Conservation (phyloP, 768 basidiomycete genomes). For the Suillus cothurnatus region DNA sequence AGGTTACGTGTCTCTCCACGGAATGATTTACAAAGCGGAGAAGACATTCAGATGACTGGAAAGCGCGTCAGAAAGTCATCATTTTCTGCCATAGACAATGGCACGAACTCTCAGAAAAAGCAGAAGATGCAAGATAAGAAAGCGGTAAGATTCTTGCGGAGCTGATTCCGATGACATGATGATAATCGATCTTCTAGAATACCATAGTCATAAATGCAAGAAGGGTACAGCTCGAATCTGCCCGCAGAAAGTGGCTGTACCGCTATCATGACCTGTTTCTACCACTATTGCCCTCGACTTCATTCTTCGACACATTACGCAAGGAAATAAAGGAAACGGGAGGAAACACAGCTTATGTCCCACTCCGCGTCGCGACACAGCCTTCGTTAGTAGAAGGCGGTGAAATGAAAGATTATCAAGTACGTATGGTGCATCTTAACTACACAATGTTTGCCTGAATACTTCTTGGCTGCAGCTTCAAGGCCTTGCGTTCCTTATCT, state of each 20-base stretch:
- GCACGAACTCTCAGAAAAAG: conserved; percentile 25
- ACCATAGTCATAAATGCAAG: conserved; percentile 42
- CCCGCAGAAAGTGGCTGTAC: conserved; percentile 48
- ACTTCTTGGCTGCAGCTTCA: conserved; percentile 40
- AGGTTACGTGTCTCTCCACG: conserved; percentile 15
- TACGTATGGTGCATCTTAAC: conserved; percentile 20
- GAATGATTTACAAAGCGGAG: not conserved
- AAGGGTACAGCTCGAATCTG: conserved; percentile 41
- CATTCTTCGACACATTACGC: conserved; percentile 40
- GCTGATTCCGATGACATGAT: not conserved
- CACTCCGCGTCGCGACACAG: conserved; percentile 45
- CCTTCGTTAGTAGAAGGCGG: conserved; percentile 55
- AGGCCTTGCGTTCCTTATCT: conserved; percentile 65
- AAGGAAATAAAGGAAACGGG: conserved; percentile 32
- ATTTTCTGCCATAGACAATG: conserved; percentile 7
- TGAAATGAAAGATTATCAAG: conserved; percentile 74
- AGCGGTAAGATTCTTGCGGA: conserved; percentile 33
- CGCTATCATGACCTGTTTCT: conserved; percentile 46
- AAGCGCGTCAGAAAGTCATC: conserved; percentile 24
- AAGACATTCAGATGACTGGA: not conserved
- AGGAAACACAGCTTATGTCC: conserved; percentile 32
- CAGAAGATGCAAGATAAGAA: conserved; percentile 41
- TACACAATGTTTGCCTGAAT: conserved; percentile 2
- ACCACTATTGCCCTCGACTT: conserved; percentile 46
- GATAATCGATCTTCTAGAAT: conserved; percentile 30